Evolutionary conservation across 768 basidiomycete species (phyloP).

Genomic region (Leccinellum albellum): DNA sequence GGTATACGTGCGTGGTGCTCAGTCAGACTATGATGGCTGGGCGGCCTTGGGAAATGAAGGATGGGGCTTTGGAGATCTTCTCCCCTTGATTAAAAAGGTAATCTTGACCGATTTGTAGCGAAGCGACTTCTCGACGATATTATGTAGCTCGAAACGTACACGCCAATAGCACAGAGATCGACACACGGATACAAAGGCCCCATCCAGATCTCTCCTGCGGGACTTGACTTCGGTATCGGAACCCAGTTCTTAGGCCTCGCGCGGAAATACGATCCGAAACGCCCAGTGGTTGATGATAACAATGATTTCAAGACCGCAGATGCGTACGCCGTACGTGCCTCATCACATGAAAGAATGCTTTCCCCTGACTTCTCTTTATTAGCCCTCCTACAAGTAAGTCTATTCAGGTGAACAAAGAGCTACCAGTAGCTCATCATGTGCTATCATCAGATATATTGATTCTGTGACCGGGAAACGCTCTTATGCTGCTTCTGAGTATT

Average conservation of each 20-base stretch:
- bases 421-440: background rate
- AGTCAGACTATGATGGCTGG: conserved; percentile 69
- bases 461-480: conserved; percentile 1
- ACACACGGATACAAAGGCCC: conserved; percentile 38
- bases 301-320: conserved; percentile 39
- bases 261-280: conserved; percentile 43
- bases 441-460: background rate
- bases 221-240: conserved; percentile 14
- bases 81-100: conserved; percentile 59
- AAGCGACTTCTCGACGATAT: conserved; percentile 36
- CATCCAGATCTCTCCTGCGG: conserved; percentile 19
- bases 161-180: conserved; percentile 26
- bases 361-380: background rate
- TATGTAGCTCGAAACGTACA: conserved; percentile 42
- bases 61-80: conserved; percentile 55
- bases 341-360: background rate
- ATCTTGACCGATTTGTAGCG: background rate
- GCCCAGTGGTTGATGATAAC: conserved; percentile 41
- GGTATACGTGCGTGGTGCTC: conserved; percentile 55
- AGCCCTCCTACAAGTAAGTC: conserved; percentile 22
- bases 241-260: conserved; percentile 49
- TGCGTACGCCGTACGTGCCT: conserved; percentile 22
- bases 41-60: conserved; percentile 47
- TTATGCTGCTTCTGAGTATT: conserved; percentile 3
- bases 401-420: background rate